These are phyloP conservation scores for Bolboschoenus planiculmis DNA, from an alignment of 176 grass and related monocot species.

Conservation along the genomic window DNA sequence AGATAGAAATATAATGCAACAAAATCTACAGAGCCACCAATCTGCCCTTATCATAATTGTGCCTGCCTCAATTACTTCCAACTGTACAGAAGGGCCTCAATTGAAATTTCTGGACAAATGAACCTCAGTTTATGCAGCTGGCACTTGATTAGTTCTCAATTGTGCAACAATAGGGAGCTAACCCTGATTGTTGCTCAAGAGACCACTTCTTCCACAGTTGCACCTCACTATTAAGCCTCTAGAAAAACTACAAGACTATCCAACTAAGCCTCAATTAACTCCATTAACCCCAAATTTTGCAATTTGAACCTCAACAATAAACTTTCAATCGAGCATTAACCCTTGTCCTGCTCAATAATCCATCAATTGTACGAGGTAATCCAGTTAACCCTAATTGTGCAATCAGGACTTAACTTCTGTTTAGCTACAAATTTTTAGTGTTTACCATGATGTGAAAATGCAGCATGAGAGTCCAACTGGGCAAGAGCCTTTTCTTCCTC, in stretches of 20 bases:
- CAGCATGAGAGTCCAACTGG: conserved; percentile 42
- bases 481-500: conserved; percentile 72
- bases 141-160: neutral
- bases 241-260: neutral
- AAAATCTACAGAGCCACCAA: neutral
- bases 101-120: neutral
- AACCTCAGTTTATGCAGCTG: neutral
- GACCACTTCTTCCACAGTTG: neutral
- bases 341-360: neutral
- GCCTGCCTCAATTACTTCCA: neutral
- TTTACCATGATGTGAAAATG: conserved; percentile 22
- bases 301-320: neutral
- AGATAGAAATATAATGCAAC: neutral
- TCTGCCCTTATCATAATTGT: neutral
- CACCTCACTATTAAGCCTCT: neutral
- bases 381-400: neutral
- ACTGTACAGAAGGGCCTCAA: neutral
- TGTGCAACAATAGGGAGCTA: neutral
- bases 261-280: neutral
- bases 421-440: neutral
- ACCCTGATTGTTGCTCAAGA: neutral
- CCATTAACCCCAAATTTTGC: neutral
- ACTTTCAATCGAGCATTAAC: neutral
- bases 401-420: neutral
- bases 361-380: neutral